phyloP scores from a whole-genome alignment of 495 filamentous ascomycete genomes.

The Cladorrhinum samala region DNA sequence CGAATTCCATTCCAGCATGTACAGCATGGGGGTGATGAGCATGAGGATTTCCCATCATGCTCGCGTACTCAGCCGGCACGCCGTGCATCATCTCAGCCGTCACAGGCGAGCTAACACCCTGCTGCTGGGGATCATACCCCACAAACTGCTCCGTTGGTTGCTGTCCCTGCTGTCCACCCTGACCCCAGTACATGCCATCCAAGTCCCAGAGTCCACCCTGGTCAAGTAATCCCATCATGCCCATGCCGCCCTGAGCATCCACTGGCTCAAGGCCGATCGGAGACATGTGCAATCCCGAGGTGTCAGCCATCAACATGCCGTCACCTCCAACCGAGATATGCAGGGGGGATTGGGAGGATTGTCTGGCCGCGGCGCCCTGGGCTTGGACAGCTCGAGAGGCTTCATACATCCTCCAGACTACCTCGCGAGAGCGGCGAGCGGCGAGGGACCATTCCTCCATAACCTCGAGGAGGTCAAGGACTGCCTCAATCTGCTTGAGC shows the following conservation, averaged over 20 bases:
- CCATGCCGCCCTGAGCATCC: slow-evolving; percentile 35
- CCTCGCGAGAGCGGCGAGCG: slow-evolving; percentile 61
- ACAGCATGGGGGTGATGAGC: neutral
- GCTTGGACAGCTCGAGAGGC: slow-evolving; percentile 42
- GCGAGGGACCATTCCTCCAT: slow-evolving; percentile 67
- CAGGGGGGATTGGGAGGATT: slow-evolving; percentile 26
- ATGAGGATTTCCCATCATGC: slow-evolving; percentile 12
- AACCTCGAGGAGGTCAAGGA: slow-evolving; percentile 60
- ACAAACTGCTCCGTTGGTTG: slow-evolving; percentile 2
- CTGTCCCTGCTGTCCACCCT: too few relatives aligned
- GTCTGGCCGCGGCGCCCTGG: slow-evolving; percentile 21
- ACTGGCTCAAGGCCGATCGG: slow-evolving; percentile 46
- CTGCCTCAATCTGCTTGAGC: slow-evolving; percentile 62
- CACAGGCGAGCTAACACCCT: too few relatives aligned
- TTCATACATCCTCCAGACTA: slow-evolving; percentile 64
- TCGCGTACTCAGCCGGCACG: slow-evolving; percentile 5
- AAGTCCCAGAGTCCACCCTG: slow-evolving; percentile 52
- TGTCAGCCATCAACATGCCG: slow-evolving; percentile 28
- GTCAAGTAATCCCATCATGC: slow-evolving; percentile 48
- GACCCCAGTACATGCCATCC: slow-evolving; percentile 49
- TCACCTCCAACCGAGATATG: slow-evolving; percentile 34
- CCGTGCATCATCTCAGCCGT: slow-evolving; percentile 10
- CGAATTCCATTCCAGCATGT: slow-evolving; percentile 9
- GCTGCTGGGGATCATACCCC: too few relatives aligned
- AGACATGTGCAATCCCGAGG: slow-evolving; percentile 40